Conservation (phyloP, 306 rosid species). For the Amphicarpaea edgeworthii region DNA sequence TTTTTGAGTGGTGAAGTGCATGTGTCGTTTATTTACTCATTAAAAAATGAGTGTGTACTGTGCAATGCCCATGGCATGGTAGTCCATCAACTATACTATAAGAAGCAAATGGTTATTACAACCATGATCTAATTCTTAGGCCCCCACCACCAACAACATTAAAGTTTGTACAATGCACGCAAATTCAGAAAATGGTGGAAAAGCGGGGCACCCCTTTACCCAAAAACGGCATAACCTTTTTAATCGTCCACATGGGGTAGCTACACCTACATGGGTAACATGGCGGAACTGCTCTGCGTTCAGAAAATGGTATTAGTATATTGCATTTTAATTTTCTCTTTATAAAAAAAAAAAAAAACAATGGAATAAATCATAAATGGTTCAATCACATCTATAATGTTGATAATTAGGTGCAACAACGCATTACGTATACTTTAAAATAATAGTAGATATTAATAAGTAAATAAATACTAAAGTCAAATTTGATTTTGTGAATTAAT, state of each 20-base stretch:
- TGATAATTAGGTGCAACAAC: no score
- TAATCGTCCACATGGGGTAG: slow-evolving; percentile 37
- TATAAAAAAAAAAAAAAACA: no score
- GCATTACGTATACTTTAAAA: no score
- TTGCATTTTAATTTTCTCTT: neutral
- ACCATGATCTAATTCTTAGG: slow-evolving; percentile 25
- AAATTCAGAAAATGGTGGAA: slow-evolving; percentile 31
- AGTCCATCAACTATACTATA: neutral
- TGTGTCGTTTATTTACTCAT: neutral
- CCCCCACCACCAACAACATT: slow-evolving; percentile 43
- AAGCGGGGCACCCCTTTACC: slow-evolving; percentile 10
- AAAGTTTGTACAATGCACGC: neutral
- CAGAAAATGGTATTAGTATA: neutral
- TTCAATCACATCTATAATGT: neutral
- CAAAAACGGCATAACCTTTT: slow-evolving; percentile 14
- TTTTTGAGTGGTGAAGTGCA: slow-evolving; percentile 7
- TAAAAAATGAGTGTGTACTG: slow-evolving; percentile 14
- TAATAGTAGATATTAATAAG: no score
- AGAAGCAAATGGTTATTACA: slow-evolving; percentile 1
- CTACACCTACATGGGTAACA: slow-evolving; percentile 33
- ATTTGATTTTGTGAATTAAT: neutral
- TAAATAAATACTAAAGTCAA: neutral
- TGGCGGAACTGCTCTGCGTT: slow-evolving; percentile 2
- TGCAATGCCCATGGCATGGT: no score
- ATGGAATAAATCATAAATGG: no score